phyloP scores from a whole-genome alignment of 176 grass and related monocot genomes.

The Puccinellia tenuiflora region DNA sequence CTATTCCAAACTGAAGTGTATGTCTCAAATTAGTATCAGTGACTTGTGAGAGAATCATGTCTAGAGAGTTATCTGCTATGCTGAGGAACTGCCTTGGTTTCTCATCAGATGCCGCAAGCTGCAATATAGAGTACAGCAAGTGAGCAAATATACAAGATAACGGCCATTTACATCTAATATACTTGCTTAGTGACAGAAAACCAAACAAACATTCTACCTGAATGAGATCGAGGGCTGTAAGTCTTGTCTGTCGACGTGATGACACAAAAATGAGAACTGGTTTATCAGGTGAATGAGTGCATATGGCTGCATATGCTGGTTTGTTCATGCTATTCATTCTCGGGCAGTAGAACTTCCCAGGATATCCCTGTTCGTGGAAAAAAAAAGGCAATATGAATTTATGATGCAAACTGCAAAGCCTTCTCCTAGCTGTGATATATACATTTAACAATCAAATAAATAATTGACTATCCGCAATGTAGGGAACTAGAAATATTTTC shows the following conservation, averaged over 20 bases:
- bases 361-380: constrained; percentile 73
- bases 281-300: constrained; percentile 91
- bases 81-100: constrained; percentile 91
- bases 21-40: constrained; percentile 88
- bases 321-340: constrained; percentile 99
- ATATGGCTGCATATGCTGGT: constrained; percentile 97
- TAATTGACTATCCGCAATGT: neutral
- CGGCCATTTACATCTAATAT: neutral
- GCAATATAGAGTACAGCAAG: constrained; percentile 25
- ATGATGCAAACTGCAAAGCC: constrained; percentile 31
- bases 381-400: constrained; percentile 17
- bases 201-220: constrained; percentile 52
- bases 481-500: neutral
- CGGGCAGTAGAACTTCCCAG: constrained; percentile 95
- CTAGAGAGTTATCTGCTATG: constrained; percentile 65
- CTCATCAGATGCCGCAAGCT: constrained; percentile 96
- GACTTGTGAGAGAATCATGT: constrained; percentile 98
- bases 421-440: constrained; percentile 14
- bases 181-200: constrained; percentile 19
- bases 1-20: constrained; percentile 97
- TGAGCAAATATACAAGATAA: constrained; percentile 14
- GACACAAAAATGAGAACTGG: constrained; percentile 99
- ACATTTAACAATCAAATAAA: constrained; percentile 18
- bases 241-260: constrained; percentile 90
- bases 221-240: constrained; percentile 98